Percentiles rank a stretch among this genome's conserved stretches.
phyloP scores from a whole-genome alignment of 306 rosid species.

The Cucumis cinereus region DNA sequence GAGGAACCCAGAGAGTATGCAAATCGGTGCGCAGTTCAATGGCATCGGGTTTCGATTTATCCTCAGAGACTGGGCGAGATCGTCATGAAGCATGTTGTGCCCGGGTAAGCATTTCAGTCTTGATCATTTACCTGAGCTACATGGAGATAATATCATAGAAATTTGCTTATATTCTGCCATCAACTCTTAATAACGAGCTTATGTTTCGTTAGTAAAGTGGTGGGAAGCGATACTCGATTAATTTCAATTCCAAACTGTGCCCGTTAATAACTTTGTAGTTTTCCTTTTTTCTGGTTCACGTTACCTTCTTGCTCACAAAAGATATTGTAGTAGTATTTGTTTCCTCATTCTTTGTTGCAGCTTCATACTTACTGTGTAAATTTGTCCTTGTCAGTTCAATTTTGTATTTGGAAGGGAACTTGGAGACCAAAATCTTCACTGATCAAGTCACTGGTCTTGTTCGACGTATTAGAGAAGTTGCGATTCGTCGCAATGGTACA shows the following conservation, averaged over 20 bases:
- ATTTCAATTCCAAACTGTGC: neutral
- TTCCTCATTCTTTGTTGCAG: neutral
- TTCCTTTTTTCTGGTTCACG: neutral
- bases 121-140: neutral
- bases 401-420: constrained; percentile 72
- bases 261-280: neutral
- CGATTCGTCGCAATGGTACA: constrained; percentile 66
- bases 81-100: constrained; percentile 29
- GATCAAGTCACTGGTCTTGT: constrained; percentile 63
- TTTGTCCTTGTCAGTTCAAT: constrained; percentile 39
- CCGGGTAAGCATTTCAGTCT: constrained; percentile 35
- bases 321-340: neutral
- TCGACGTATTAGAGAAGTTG: constrained; percentile 67
- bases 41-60: constrained; percentile 84
- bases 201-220: neutral
- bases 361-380: neutral
- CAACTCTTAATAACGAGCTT: neutral
- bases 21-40: constrained; percentile 53
- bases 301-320: neutral
- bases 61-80: constrained; percentile 40
- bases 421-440: constrained; percentile 62
- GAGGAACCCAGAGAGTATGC: constrained; percentile 78
- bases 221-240: neutral
- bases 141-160: neutral
- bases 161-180: neutral